Percentiles rank a stretch among this genome's conserved stretches.
These are phyloP conservation scores for Copromyces sp. DNA, from an alignment of 495 filamentous ascomycete species.

Conservation along the genomic window DNA sequence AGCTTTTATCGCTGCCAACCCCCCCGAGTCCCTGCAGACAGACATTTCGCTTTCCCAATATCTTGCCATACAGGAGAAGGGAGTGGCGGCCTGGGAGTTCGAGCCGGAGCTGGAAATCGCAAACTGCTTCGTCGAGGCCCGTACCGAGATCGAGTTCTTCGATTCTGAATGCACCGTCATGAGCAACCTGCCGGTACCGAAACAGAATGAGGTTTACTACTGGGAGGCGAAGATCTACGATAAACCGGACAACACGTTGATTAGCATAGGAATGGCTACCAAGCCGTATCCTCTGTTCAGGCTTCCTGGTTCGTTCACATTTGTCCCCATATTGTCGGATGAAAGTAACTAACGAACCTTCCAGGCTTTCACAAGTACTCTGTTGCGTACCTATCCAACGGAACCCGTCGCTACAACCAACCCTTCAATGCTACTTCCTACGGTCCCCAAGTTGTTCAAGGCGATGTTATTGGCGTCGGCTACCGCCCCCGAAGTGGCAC, in stretches of 20 bases:
- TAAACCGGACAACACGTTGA: conserved; percentile 75
- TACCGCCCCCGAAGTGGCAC: conserved; percentile 92
- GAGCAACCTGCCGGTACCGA: conserved; percentile 91
- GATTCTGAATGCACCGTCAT: conserved; percentile 96
- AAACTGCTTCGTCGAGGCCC: conserved; percentile 93
- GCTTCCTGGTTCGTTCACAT: conserved; percentile 57
- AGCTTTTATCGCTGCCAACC: conserved; percentile 93
- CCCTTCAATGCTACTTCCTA: conserved; percentile 72
- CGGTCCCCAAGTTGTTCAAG: conserved; percentile 75
- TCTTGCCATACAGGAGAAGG: conserved; percentile 96
- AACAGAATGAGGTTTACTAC: conserved; percentile 98
- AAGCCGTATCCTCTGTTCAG: conserved; percentile 95
- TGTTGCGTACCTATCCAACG: conserved; percentile 79
- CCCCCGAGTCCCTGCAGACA: conserved; percentile 87
- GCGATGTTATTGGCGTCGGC: conserved; percentile 91
- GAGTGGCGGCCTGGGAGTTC: conserved; percentile 97
- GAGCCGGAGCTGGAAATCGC: conserved; percentile 96
- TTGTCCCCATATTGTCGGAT: neutral
- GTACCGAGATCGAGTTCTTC: conserved; percentile 97
- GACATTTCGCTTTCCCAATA: conserved; percentile 97
- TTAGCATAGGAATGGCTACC: conserved; percentile 87
- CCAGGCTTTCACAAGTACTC: conserved; percentile 85
- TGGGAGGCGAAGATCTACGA: conserved; percentile 99
- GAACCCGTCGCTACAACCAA: conserved; percentile 81
- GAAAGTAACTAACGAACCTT: conserved; percentile 1